These are phyloP conservation scores for Syzygium aromaticum DNA, from an alignment of 345 rosid species.

Conservation along the genomic window DNA sequence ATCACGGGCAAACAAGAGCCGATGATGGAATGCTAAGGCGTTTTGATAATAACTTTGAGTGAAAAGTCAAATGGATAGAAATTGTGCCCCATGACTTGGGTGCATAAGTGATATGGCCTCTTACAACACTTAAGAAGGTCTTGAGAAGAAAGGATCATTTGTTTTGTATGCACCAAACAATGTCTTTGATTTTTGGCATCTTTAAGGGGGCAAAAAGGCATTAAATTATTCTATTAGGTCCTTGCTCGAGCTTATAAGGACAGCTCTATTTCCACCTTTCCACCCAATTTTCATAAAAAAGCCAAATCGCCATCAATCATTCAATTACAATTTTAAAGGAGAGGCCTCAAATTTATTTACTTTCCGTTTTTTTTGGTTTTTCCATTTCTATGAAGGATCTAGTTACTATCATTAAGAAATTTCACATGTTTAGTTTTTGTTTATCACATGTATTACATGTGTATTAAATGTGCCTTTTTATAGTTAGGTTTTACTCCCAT, in stretches of 20 bases:
- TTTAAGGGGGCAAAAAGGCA: background rate
- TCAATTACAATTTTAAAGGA: background rate
- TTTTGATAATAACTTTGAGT: accelerated
- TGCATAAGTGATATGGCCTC: background rate
- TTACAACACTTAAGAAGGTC: background rate
- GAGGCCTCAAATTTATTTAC: background rate
- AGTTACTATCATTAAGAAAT: background rate
- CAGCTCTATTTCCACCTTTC: background rate
- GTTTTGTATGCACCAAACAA: background rate
- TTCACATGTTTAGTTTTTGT: background rate
- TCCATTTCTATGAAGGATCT: background rate
- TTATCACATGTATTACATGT: too few species aligned
- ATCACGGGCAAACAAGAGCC: background rate
- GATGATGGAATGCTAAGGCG: background rate
- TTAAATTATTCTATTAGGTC: background rate
- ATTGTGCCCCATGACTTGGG: background rate
- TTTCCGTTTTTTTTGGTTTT: background rate
- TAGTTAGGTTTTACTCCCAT: too few species aligned
- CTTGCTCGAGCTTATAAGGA: background rate
- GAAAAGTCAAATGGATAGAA: background rate
- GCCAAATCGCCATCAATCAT: accelerated
- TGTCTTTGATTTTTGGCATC: background rate
- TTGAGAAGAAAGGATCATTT: background rate
- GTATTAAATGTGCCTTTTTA: too few species aligned
- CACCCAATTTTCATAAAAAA: background rate